phyloP scores from a whole-genome alignment of 2,329 filamentous ascomycete genomes.

The Colletotrichum theobromicola region DNA sequence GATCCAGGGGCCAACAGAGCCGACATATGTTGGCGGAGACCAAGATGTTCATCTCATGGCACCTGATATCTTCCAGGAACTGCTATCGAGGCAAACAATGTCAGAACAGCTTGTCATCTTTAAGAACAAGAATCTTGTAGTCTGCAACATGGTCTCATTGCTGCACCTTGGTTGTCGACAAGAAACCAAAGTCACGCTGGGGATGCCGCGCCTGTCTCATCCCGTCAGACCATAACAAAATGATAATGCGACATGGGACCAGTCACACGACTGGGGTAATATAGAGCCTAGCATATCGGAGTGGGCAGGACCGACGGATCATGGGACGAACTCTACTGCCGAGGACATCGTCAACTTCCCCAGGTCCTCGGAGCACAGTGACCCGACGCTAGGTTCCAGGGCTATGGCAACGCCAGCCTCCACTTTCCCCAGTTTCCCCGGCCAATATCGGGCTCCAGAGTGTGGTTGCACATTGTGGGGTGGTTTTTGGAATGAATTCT shows the following conservation, averaged over 20 bases:
- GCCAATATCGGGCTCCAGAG: not conserved
- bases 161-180: not conserved
- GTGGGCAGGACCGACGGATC: not conserved
- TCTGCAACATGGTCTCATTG: not conserved
- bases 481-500: not conserved
- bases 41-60: not conserved
- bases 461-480: not conserved
- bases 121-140: not conserved
- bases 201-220: not conserved
- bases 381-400: not conserved
- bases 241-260: not conserved
- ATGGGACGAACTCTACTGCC: not conserved
- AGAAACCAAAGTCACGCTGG: not conserved
- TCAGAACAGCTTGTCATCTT: too few relatives aligned
- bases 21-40: not conserved
- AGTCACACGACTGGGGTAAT: not conserved
- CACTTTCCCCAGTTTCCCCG: slow-evolving; percentile 3
- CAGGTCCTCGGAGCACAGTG: not conserved
- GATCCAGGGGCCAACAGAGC: not conserved
- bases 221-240: not conserved
- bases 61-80: too few relatives aligned
- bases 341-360: not conserved
- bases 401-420: not conserved
- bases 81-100: too few relatives aligned
- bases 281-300: not conserved